Conservation (phyloP, 768 basidiomycete species). For the Mycena floridula region DNA sequence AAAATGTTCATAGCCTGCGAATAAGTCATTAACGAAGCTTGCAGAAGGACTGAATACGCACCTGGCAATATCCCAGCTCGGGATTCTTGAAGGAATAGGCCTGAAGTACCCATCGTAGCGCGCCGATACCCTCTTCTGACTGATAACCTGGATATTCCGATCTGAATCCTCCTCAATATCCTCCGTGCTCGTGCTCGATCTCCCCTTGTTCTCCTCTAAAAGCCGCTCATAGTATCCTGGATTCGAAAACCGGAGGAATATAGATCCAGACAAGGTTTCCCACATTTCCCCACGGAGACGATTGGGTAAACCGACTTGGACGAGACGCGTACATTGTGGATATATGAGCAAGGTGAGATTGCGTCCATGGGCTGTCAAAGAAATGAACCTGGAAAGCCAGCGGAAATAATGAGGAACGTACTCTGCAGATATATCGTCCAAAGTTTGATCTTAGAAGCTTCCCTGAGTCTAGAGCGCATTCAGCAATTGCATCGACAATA, state of each 20-base stretch:
- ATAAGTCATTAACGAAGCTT: conserved; percentile 1
- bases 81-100: conserved; percentile 97
- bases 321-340: conserved; percentile 93
- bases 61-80: conserved; percentile 93
- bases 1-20: conserved; percentile 93
- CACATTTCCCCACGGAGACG: conserved; percentile 94
- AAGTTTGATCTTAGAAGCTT: conserved; percentile 91
- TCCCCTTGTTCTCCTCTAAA: conserved; percentile 70
- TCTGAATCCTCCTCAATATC: conserved; percentile 99
- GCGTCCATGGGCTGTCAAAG: conserved; percentile 84
- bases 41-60: too few species aligned
- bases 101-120: conserved; percentile 84
- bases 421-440: conserved; percentile 87
- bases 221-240: conserved; percentile 78
- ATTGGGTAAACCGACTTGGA: conserved; percentile 95
- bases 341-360: conserved; percentile 94
- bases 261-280: conserved; percentile 93
- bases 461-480: conserved; percentile 65
- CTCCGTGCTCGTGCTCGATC: conserved; percentile 84
- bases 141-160: conserved; percentile 98
- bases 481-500: too few species aligned
- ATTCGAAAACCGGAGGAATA: conserved; percentile 84
- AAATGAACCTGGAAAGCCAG: conserved; percentile 45
- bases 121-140: conserved; percentile 75
- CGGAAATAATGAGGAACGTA: conserved; percentile 26